Evolutionary conservation across 2,329 filamentous ascomycete genomes (phyloP).

Genomic region (Zasmidium angulare): DNA sequence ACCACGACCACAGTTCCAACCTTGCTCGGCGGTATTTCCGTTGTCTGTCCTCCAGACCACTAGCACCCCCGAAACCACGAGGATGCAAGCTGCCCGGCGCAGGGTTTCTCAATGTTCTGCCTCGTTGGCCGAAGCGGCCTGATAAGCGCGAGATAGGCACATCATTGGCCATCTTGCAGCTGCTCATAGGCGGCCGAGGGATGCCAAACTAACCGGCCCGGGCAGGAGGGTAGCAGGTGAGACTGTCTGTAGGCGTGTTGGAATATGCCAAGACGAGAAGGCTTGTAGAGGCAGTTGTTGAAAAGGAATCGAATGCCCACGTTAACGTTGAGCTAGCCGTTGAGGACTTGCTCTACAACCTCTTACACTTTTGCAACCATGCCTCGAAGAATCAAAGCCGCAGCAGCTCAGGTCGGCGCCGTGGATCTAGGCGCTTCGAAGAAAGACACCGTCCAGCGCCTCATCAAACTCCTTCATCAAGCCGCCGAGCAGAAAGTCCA

Average conservation of each 20-base stretch:
- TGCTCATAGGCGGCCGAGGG: background rate
- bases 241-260: no score
- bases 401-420: conserved; percentile 56
- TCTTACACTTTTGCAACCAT: conserved; percentile 27
- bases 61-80: background rate
- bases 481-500: conserved; percentile 48
- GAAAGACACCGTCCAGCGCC: conserved; percentile 47
- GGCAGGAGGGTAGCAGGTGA: no score
- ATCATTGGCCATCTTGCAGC: background rate
- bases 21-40: background rate
- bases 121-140: background rate
- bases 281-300: background rate
- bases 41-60: background rate
- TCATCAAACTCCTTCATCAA: conserved; percentile 50
- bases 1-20: background rate
- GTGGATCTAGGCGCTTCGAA: conserved; percentile 46
- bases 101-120: background rate
- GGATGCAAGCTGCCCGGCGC: background rate
- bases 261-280: background rate
- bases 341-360: no score
- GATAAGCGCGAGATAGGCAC: background rate
- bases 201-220: background rate
- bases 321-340: background rate
- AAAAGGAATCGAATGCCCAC: background rate
- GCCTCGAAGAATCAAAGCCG: conserved; percentile 47